phyloP scores from a whole-genome alignment of 176 grass and related monocot genomes.

The Phyllostachys edulis region DNA sequence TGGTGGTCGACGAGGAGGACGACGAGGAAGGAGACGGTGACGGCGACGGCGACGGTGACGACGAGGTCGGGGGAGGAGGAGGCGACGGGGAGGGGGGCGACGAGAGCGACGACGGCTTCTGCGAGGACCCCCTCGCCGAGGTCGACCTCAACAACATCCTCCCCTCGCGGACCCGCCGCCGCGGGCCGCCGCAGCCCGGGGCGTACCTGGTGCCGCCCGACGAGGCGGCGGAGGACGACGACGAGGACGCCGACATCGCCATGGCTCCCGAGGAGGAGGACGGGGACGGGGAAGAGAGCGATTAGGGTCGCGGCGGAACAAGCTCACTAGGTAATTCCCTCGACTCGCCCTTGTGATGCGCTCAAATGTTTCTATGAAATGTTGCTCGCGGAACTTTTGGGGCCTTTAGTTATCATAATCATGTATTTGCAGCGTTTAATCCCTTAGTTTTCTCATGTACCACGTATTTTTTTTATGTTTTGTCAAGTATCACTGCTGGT shows the following conservation, averaged over 20 bases:
- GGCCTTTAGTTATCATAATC: not conserved
- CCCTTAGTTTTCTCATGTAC: not conserved
- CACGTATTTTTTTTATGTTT: not conserved
- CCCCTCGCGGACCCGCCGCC: slow-evolving; percentile 65
- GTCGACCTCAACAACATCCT: slow-evolving; percentile 78
- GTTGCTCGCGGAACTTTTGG: not conserved
- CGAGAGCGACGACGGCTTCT: slow-evolving; percentile 46
- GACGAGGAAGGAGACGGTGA: slow-evolving; percentile 11
- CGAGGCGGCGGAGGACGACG: slow-evolving; percentile 42
- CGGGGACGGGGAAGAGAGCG: slow-evolving; percentile 40
- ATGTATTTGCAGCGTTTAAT: not conserved
- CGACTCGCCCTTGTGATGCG: not conserved
- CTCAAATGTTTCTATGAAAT: not conserved
- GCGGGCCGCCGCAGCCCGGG: slow-evolving; percentile 48
- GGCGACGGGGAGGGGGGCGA: slow-evolving; percentile 4
- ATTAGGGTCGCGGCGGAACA: slow-evolving; percentile 27
- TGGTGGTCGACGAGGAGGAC: slow-evolving; percentile 54
- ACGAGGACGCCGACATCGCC: slow-evolving; percentile 43
- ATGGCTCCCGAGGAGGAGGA: slow-evolving; percentile 30
- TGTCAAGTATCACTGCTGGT: not conserved
- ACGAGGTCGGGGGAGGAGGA: not conserved
- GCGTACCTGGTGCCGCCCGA: slow-evolving; percentile 50
- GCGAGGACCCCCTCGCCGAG: slow-evolving; percentile 66
- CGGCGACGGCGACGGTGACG: not conserved
- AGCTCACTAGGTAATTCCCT: slow-evolving; percentile 29